Evolutionary conservation across 2,329 filamentous ascomycete genomes (phyloP).

Genomic region (Pyricularia pennisetigena): DNA sequence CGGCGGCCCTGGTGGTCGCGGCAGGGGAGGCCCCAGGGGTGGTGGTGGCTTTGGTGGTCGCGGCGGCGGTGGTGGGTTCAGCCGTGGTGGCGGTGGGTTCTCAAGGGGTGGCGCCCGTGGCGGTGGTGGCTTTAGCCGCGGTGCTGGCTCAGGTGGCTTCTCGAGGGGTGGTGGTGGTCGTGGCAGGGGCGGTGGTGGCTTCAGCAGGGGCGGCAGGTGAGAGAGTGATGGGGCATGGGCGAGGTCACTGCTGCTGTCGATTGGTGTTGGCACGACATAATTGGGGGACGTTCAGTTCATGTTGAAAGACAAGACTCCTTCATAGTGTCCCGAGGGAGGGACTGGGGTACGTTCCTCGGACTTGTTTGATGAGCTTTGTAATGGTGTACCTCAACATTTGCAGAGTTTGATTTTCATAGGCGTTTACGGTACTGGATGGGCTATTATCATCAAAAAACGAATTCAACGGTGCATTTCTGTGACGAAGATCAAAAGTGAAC

Average conservation of each 20-base stretch:
- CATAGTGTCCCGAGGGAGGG: not conserved
- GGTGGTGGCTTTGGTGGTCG: slow-evolving; percentile 20
- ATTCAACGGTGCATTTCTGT: not conserved
- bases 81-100: slow-evolving; percentile 15
- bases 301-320: not conserved
- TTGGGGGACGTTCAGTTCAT: not conserved
- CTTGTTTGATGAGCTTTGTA: not conserved
- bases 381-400: not conserved
- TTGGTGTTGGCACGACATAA: not conserved
- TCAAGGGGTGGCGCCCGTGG: slow-evolving; percentile 19
- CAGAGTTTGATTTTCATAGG: not conserved
- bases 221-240: not conserved
- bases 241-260: not conserved
- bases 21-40: slow-evolving; percentile 19
- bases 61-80: slow-evolving; percentile 13
- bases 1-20: slow-evolving; percentile 27
- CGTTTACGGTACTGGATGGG: slow-evolving; percentile 1
- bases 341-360: not conserved
- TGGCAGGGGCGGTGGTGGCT: slow-evolving; percentile 19
- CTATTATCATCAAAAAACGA: not conserved
- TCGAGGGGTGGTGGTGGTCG: slow-evolving; percentile 19
- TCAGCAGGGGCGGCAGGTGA: slow-evolving; percentile 8
- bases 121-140: slow-evolving; percentile 12
- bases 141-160: slow-evolving; percentile 21
- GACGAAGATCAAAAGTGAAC: not conserved